Conservation (phyloP, 495 filamentous ascomycete species). For the Aspergillus sclerotioniger region DNA sequence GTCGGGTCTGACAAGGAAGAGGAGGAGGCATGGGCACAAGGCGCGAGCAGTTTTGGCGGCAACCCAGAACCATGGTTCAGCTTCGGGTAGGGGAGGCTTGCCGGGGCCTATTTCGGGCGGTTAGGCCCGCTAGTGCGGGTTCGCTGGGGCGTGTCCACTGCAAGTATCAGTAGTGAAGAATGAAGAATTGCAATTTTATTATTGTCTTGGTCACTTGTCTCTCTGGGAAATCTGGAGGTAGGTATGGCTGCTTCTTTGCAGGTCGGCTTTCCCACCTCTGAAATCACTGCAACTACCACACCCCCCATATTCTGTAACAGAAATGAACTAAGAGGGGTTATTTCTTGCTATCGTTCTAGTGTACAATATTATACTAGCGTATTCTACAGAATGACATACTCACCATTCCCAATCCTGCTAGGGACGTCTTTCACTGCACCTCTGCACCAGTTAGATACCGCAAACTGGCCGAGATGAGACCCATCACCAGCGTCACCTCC, state of each 20-base stretch:
- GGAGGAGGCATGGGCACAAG: conserved; percentile 10
- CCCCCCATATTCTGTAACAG: not conserved
- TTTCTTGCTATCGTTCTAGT: not conserved
- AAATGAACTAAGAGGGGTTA: not conserved
- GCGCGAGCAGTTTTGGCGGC: conserved; percentile 17
- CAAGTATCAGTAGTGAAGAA: not conserved
- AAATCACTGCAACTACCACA: too few relatives aligned
- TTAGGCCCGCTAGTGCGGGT: conserved; percentile 27
- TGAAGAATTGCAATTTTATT: too few relatives aligned
- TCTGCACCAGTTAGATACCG: conserved; percentile 35
- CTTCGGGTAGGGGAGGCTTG: conserved; percentile 30
- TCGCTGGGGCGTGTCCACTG: not conserved
- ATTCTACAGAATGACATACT: not conserved
- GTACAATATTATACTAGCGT: not conserved
- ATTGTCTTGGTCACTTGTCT: too few relatives aligned
- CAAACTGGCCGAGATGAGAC: conserved; percentile 65
- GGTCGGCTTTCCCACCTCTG: too few relatives aligned
- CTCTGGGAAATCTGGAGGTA: too few relatives aligned
- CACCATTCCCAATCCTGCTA: not conserved
- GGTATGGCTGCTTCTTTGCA: too few relatives aligned
- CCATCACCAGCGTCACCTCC: conserved; percentile 65
- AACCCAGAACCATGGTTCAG: conserved; percentile 46
- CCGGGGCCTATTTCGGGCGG: conserved; percentile 22
- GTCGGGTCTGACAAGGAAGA: conserved; percentile 27
- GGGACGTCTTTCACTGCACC: conserved; percentile 8